Percentiles rank a stretch among this genome's conserved stretches.
phyloP scores from a whole-genome alignment of 768 basidiomycete species.

The Russula olivacea region DNA sequence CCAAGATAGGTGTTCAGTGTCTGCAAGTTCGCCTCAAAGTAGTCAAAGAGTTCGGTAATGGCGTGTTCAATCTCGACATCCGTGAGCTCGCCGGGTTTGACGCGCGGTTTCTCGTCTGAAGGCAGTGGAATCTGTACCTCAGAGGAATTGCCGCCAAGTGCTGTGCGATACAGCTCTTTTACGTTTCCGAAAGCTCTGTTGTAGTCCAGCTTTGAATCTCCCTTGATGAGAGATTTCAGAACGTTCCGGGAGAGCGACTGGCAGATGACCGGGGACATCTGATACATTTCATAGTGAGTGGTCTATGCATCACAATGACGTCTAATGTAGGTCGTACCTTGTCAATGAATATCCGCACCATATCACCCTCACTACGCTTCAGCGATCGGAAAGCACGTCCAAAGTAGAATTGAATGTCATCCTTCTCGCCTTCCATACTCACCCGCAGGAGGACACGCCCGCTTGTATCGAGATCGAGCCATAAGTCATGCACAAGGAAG shows the following conservation, averaged over 20 bases:
- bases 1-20: constrained; percentile 86
- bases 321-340: constrained; percentile 51
- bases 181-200: constrained; percentile 84
- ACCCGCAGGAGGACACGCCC: constrained; percentile 83
- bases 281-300: neutral
- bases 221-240: constrained; percentile 73
- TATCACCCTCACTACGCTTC: constrained; percentile 90
- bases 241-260: constrained; percentile 75
- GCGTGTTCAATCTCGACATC: constrained; percentile 94
- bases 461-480: constrained; percentile 83
- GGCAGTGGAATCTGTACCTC: constrained; percentile 80
- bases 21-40: constrained; percentile 89
- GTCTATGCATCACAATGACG: neutral
- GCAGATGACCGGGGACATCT: constrained; percentile 94
- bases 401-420: constrained; percentile 96
- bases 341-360: constrained; percentile 94
- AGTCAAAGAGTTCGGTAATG: constrained; percentile 88
- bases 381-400: constrained; percentile 90
- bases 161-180: constrained; percentile 76
- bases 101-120: constrained; percentile 65
- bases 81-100: constrained; percentile 73
- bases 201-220: constrained; percentile 63
- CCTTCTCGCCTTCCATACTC: constrained; percentile 98
- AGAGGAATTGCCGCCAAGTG: constrained; percentile 54
- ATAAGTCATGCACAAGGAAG: constrained; percentile 83